Evolutionary conservation across 345 rosid genomes (phyloP), one percentile per base, ranked within the genome.

Genomic region (Gynandropsis gynandra): DNA sequence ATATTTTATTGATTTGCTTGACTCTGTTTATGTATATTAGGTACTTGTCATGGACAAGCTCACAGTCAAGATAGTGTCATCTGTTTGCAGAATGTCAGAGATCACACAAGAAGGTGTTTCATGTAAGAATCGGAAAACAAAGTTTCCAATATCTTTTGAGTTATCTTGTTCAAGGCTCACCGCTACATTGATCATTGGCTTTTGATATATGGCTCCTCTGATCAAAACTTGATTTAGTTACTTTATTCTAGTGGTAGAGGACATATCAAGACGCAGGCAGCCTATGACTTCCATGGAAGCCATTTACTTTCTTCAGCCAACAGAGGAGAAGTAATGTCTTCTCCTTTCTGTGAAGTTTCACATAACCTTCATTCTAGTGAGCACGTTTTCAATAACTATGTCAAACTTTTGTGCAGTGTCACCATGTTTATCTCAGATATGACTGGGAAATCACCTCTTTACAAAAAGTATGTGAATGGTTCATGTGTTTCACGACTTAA

Each of bases 1-100:
- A 32, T 16, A 7, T 12, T 50, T 5, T 10, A 18, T 20, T 47
- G 37, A 42, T 37, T 42, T 24, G 10, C 41, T 65, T 24, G 33
- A 58, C 17, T 4, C 48, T 47, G 18, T 33, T 44, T 54, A 40
- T 55, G 10, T 47, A 31, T 12, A 54, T 42, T 69, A 92, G 98
- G 97, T 92, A 20, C 93, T 87, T 54, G 85, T 92, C 63, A 68
- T 92, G 89, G 98, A 92, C 76, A 87, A 74, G 65, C 80, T 80
- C 51, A 92, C 97, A 0, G 76, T 92, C 35, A 92, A 85, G 88
- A 73, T 92, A 50, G 72, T 92, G 79, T 92, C 98, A 54, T 79
- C 65, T 62, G 65, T 80, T 0, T 87, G 95, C 76, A 92, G 82
- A 77, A 79, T 82, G 98, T 82, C 97, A 19, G 97, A 92, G 66